These are phyloP conservation scores for Acer negundo DNA, from an alignment of 345 rosid genomes.

Conservation along the genomic window DNA sequence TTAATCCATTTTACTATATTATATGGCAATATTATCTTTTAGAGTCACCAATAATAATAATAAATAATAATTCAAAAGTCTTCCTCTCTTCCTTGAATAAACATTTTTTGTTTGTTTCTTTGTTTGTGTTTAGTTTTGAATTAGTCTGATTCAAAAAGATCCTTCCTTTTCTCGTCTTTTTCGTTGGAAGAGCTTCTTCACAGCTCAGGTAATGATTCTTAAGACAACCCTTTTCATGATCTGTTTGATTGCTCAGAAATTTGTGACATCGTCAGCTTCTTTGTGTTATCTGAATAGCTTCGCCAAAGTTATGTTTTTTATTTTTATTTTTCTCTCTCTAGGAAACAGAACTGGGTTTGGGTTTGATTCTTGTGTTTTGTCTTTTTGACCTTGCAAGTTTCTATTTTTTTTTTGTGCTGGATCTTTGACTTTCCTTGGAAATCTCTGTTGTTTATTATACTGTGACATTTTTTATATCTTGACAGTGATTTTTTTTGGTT, in stretches of 20 bases:
- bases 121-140: background rate
- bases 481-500: background rate
- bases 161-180: background rate
- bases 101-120: background rate
- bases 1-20: background rate
- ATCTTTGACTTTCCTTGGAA: slow-evolving; percentile 10
- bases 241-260: slow-evolving; percentile 15
- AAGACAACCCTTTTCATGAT: background rate
- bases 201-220: slow-evolving; percentile 20
- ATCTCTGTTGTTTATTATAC: background rate
- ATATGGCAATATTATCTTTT: background rate
- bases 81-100: background rate
- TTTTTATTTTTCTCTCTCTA: background rate
- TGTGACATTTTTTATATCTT: background rate
- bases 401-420: background rate
- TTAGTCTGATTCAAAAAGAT: background rate
- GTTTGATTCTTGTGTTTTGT: slow-evolving; percentile 5
- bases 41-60: background rate
- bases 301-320: background rate
- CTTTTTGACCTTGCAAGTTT: background rate
- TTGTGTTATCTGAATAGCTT: background rate
- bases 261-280: background rate
- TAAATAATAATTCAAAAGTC: background rate
- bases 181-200: background rate
- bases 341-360: background rate